Conservation (phyloP, 1,139 yeast genomes). For the Candida tropicalis region DNA sequence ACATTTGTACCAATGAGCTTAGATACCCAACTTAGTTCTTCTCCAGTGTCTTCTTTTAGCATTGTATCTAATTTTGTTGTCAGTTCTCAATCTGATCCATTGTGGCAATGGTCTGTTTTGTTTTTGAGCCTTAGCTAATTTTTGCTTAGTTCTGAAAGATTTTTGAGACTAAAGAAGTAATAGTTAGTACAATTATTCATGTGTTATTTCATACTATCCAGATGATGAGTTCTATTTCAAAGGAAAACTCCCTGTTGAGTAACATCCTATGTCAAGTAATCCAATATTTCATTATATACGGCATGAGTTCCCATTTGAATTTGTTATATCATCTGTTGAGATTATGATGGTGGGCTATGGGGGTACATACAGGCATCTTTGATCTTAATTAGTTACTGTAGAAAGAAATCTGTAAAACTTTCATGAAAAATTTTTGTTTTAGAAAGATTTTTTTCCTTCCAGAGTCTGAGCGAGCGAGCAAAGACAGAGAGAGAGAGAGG, state of each 20-base stretch:
- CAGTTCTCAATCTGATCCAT: constrained; percentile 99
- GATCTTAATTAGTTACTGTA: constrained; percentile 14
- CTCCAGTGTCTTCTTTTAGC: constrained; percentile 99
- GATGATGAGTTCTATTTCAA: too few relatives aligned
- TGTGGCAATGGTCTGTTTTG: constrained; percentile 99
- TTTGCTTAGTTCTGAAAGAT: constrained; percentile 97
- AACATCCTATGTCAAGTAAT: too few relatives aligned
- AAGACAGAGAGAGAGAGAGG: constrained; percentile 1
- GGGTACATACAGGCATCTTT: constrained; percentile 43
- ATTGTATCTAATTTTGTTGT: constrained; percentile 97
- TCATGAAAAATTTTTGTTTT: constrained; percentile 9
- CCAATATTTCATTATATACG: neutral
- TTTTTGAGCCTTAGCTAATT: constrained; percentile 98
- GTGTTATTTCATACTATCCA: neutral
- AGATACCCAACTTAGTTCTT: constrained; percentile 99
- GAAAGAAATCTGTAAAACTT: constrained; percentile 11
- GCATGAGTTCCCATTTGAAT: neutral
- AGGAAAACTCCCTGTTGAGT: too few relatives aligned
- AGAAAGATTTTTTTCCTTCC: constrained; percentile 9
- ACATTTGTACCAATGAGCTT: constrained; percentile 36
- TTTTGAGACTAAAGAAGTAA: constrained; percentile 72
- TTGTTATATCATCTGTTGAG: constrained; percentile 2
- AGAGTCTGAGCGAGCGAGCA: neutral
- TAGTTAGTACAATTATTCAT: constrained; percentile 22
- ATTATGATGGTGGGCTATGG: neutral